Evolutionary conservation across 345 rosid species (phyloP).

Genomic region (Cardamine occulta): DNA sequence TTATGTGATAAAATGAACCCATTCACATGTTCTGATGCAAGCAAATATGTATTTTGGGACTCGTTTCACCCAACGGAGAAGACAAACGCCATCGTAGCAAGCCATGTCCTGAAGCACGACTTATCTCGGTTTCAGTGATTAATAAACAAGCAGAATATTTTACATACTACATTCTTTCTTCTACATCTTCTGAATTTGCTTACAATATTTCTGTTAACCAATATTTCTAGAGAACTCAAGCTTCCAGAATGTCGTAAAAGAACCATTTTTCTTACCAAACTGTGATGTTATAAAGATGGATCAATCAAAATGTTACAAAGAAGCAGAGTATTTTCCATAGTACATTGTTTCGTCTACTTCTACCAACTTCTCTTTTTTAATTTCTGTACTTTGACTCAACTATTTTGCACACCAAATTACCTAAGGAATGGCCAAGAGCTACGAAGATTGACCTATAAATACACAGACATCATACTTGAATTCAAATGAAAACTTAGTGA

Average conservation of each 20-base stretch:
- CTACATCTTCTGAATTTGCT: background rate
- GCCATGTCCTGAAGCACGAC: slow-evolving; percentile 45
- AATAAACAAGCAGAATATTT: slow-evolving; percentile 5
- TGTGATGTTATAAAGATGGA: slow-evolving; percentile 10
- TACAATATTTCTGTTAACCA: background rate
- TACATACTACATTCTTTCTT: slow-evolving; percentile 12
- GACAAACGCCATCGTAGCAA: slow-evolving; percentile 51
- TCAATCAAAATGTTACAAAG: background rate
- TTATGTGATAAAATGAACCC: slow-evolving; percentile 55
- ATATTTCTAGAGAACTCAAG: slow-evolving; percentile 15
- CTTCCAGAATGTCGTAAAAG: slow-evolving; percentile 24
- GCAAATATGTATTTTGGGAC: slow-evolving; percentile 67
- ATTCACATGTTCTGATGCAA: slow-evolving; percentile 66
- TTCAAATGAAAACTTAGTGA: too few species aligned
- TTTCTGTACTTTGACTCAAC: background rate
- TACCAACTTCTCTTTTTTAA: too few species aligned
- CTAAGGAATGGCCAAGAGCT: slow-evolving; percentile 35
- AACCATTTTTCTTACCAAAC: background rate
- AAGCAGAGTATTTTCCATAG: background rate
- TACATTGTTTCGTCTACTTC: background rate
- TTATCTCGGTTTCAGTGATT: slow-evolving; percentile 49
- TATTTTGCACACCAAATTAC: slow-evolving; percentile 56
- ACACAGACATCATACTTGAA: background rate
- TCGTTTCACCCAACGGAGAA: slow-evolving; percentile 77
- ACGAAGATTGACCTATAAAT: background rate